phyloP scores from a whole-genome alignment of 2,329 filamentous ascomycete species.

The Ascomycota sp. region DNA sequence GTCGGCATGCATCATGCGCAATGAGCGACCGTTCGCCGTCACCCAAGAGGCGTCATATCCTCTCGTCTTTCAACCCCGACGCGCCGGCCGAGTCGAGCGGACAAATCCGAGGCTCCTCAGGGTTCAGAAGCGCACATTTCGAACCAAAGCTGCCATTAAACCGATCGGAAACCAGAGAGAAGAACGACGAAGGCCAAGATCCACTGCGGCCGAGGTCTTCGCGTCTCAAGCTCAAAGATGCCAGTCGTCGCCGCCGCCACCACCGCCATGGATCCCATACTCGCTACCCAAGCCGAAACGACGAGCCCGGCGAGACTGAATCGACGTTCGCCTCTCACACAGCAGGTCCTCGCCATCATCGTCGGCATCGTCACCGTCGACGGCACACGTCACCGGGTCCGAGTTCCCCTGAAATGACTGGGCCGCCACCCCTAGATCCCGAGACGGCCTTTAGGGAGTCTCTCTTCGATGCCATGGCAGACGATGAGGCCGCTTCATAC shows the following conservation, averaged over 20 bases:
- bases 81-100: constrained; percentile 1
- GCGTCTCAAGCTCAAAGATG: constrained; percentile 13
- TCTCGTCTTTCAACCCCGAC: constrained; percentile 24
- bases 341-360: constrained; percentile 5
- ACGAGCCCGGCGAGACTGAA: constrained; percentile 6
- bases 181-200: constrained; percentile 5
- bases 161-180: not conserved
- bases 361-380: constrained; percentile 10
- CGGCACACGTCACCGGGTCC: constrained; percentile 10
- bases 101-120: not conserved
- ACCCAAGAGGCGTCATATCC: constrained; percentile 22
- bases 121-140: not conserved
- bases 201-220: constrained; percentile 9
- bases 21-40: constrained; percentile 14
- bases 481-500: constrained; percentile 85
- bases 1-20: constrained; percentile 1
- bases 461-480: constrained; percentile 86
- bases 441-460: constrained; percentile 74
- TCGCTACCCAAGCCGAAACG: constrained; percentile 6
- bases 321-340: constrained; percentile 3
- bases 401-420: constrained; percentile 23
- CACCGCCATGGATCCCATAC: not conserved
- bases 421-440: constrained; percentile 31
- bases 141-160: not conserved
- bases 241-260: constrained; percentile 1